phyloP scores from a whole-genome alignment of 495 filamentous ascomycete genomes.

The Podospora appendiculata region DNA sequence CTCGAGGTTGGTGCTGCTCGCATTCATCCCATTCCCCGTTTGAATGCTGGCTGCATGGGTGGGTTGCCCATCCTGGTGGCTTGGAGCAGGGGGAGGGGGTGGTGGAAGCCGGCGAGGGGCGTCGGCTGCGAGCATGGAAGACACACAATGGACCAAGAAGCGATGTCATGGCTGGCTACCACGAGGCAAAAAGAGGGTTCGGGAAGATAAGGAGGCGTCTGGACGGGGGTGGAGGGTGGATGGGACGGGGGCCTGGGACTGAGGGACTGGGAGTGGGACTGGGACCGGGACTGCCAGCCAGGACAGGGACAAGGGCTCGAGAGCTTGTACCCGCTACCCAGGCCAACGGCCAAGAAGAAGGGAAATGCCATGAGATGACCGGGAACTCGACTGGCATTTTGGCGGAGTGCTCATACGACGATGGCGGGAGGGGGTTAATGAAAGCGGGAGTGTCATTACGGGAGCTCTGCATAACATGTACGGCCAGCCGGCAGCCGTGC shows the following conservation, averaged over 20 bases:
- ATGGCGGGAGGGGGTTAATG: neutral
- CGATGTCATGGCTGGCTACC: conserved; percentile 20
- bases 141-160: conserved; percentile 6
- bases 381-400: conserved; percentile 9
- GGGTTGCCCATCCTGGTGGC: conserved; percentile 11
- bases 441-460: neutral
- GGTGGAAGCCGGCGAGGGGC: conserved; percentile 5
- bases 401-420: neutral
- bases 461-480: neutral
- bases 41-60: conserved; percentile 14
- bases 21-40: conserved; percentile 13
- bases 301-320: conserved; percentile 20
- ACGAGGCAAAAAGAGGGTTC: conserved; percentile 32
- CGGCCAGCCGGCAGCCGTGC: too few relatives aligned
- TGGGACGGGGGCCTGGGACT: neutral
- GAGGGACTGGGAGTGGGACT: conserved; percentile 10
- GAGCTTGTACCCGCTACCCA: neutral
- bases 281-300: conserved; percentile 22
- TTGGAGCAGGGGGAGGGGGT: conserved; percentile 8
- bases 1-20: conserved; percentile 4
- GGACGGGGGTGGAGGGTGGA: conserved; percentile 8
- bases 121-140: neutral
- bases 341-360: conserved; percentile 13
- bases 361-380: conserved; percentile 17
- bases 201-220: conserved; percentile 27